Percentiles rank a stretch among this genome's conserved stretches.
These are phyloP conservation scores for Hymenoscyphus scutula DNA, from an alignment of 2,329 filamentous ascomycete genomes.

Conservation along the genomic window DNA sequence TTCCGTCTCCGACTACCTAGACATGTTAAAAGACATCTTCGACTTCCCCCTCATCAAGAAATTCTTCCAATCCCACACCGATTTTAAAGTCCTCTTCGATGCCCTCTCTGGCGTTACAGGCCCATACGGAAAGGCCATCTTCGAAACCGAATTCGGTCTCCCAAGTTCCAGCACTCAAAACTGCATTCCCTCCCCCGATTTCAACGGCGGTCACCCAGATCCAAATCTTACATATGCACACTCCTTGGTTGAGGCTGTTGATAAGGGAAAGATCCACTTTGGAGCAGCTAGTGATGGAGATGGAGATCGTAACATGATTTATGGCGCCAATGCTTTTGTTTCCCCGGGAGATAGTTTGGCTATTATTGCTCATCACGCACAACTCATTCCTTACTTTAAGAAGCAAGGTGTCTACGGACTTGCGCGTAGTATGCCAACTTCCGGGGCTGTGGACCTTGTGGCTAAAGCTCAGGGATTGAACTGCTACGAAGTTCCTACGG, in stretches of 20 bases:
- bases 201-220: slow-evolving; percentile 95
- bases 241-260: slow-evolving; percentile 88
- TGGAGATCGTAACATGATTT: slow-evolving; percentile 99
- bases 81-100: slow-evolving; percentile 98
- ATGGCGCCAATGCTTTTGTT: slow-evolving; percentile 93
- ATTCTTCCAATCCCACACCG: slow-evolving; percentile 81
- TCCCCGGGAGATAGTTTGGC: slow-evolving; percentile 96
- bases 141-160: slow-evolving; percentile 88
- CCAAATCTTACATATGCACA: slow-evolving; percentile 97
- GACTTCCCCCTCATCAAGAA: slow-evolving; percentile 94
- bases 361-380: slow-evolving; percentile 95
- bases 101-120: slow-evolving; percentile 93
- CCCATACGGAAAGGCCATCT: slow-evolving; percentile 91
- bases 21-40: slow-evolving; percentile 98
- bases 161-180: slow-evolving; percentile 79
- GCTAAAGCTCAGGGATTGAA: slow-evolving; percentile 89
- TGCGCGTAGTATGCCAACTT: slow-evolving; percentile 96
- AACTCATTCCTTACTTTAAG: slow-evolving; percentile 97
- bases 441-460: slow-evolving; percentile 90
- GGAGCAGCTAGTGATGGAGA: slow-evolving; percentile 96
- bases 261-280: slow-evolving; percentile 89
- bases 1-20: slow-evolving; percentile 85
- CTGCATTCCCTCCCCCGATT: slow-evolving; percentile 88
- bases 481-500: slow-evolving; percentile 95
- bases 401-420: slow-evolving; percentile 95